phyloP scores from a whole-genome alignment of 257 asterid genomes.

The Solanum infundibuliforme region DNA sequence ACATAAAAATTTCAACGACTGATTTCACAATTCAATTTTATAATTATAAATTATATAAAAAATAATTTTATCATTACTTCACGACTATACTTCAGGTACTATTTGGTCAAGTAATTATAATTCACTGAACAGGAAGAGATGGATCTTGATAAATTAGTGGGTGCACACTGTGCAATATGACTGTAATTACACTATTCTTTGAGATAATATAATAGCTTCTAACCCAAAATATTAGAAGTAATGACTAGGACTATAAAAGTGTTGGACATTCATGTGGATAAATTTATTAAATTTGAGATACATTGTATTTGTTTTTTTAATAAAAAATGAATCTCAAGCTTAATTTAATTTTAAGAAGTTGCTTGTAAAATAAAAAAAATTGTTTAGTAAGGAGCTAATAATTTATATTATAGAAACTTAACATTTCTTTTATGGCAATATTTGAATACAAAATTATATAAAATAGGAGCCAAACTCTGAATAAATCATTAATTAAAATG shows the following conservation, averaged over 20 bases:
- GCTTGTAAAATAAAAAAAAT: too few species aligned
- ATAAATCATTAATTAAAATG: neutral
- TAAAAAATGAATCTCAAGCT: neutral
- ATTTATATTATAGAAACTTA: neutral
- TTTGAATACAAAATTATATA: neutral
- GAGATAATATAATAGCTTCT: neutral
- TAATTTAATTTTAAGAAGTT: neutral
- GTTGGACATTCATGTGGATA: neutral
- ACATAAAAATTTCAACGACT: neutral
- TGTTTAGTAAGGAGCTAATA: neutral
- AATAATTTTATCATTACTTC: neutral
- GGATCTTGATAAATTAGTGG: neutral
- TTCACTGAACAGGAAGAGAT: neutral
- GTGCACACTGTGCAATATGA: neutral
- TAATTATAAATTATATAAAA: neutral
- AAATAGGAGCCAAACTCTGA: neutral
- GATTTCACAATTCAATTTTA: neutral
- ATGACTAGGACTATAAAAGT: neutral
- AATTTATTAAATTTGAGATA: neutral
- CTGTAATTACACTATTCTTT: neutral
- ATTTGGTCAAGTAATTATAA: neutral
- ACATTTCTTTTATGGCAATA: neutral
- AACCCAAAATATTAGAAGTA: neutral
- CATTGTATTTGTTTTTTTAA: neutral
- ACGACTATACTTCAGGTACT: neutral